Evolutionary conservation across 495 filamentous ascomycete genomes (phyloP).

Genomic region (Friedmanniomyces simplex): DNA sequence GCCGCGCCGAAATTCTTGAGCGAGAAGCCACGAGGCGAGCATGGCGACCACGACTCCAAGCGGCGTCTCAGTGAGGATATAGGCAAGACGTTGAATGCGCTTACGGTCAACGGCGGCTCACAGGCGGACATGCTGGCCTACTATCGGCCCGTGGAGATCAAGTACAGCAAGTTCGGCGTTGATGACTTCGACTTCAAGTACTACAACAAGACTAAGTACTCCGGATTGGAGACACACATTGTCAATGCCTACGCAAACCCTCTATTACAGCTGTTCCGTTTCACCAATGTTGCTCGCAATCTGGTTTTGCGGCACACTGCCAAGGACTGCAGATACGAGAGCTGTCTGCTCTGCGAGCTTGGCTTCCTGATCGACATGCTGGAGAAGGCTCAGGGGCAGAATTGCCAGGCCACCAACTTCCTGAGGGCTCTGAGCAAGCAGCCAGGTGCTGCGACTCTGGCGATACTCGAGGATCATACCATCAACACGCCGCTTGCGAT

Average conservation of each 20-base stretch:
- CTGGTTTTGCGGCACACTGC: constrained; percentile 83
- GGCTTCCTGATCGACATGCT: constrained; percentile 98
- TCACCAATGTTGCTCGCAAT: constrained; percentile 80
- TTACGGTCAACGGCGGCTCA: constrained; percentile 32
- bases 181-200: constrained; percentile 97
- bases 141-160: constrained; percentile 88
- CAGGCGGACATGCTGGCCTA: constrained; percentile 69
- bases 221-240: constrained; percentile 91
- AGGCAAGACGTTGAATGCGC: constrained; percentile 42
- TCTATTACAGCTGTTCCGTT: constrained; percentile 81
- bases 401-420: constrained; percentile 96
- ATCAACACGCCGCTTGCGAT: constrained; percentile 54
- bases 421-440: constrained; percentile 75
- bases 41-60: constrained; percentile 31
- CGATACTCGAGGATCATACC: constrained; percentile 74
- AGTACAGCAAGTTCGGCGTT: constrained; percentile 93
- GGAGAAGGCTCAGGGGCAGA: constrained; percentile 82
- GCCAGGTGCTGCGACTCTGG: constrained; percentile 58
- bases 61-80: constrained; percentile 47
- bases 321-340: constrained; percentile 65
- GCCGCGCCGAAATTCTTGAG: constrained; percentile 81
- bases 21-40: constrained; percentile 69
- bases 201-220: constrained; percentile 84
- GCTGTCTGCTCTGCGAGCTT: constrained; percentile 85
- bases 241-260: constrained; percentile 93